phyloP scores from a whole-genome alignment of 2,329 filamentous ascomycete genomes.

The Diplodia scrobiculata region DNA sequence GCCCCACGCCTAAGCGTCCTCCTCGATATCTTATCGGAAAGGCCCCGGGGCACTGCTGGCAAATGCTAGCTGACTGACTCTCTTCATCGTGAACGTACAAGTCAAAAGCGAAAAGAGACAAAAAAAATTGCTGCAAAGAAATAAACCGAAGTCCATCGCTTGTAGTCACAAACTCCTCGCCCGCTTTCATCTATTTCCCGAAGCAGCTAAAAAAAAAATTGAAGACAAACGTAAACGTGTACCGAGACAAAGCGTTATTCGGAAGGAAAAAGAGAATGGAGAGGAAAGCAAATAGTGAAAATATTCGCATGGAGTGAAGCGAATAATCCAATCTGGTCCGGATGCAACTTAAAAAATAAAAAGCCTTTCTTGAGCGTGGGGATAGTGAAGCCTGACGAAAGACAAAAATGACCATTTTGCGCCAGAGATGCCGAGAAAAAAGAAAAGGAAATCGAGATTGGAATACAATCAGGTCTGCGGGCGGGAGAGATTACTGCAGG shows the following conservation, averaged over 20 bases:
- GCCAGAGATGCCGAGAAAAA: conserved; percentile 15
- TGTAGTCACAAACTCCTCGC: background rate
- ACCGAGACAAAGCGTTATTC: conserved; percentile 3
- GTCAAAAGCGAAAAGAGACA: background rate
- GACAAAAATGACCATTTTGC: background rate
- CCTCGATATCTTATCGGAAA: background rate
- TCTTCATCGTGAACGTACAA: background rate
- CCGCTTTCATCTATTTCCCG: conserved; percentile 14
- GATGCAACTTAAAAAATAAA: background rate
- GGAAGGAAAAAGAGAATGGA: background rate
- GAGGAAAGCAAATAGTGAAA: background rate
- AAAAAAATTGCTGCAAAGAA: background rate
- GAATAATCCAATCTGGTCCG: conserved; percentile 11
- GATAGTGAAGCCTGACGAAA: background rate
- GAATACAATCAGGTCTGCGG: conserved; percentile 10
- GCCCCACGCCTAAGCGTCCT: background rate
- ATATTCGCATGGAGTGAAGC: background rate
- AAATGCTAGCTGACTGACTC: too few species aligned
- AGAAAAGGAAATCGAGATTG: background rate
- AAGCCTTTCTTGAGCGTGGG: background rate
- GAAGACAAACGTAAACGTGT: background rate
- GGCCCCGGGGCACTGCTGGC: background rate
- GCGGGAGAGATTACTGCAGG: background rate
- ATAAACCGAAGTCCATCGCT: background rate
- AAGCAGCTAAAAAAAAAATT: background rate